These are phyloP conservation scores for Leptographium flavum DNA, from an alignment of 2,329 filamentous ascomycete species.

Conservation along the genomic window DNA sequence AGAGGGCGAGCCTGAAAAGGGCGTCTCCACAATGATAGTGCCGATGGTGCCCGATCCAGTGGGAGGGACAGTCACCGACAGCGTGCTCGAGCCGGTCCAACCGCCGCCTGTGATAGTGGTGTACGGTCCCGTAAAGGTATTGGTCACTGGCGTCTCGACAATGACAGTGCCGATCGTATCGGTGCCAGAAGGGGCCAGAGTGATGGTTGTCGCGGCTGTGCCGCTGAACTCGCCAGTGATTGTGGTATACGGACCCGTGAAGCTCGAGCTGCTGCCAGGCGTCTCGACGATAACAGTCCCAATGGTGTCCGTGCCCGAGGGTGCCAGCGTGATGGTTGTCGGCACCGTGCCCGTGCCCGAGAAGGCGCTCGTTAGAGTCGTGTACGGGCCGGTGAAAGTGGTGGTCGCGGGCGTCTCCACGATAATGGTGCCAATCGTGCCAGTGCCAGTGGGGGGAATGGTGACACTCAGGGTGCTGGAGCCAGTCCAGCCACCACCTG, in stretches of 20 bases:
- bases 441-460: background rate
- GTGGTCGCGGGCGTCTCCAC: background rate
- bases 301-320: constrained; percentile 37
- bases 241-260: constrained; percentile 2
- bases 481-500: background rate
- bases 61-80: background rate
- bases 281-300: constrained; percentile 10
- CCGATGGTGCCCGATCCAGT: constrained; percentile 37
- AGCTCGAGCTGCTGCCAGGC: constrained; percentile 1
- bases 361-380: constrained; percentile 1
- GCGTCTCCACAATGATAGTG: constrained; percentile 7
- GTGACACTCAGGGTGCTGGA: background rate
- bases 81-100: background rate
- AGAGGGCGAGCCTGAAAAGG: background rate
- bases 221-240: background rate
- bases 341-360: constrained; percentile 1
- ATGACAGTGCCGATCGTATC: constrained; percentile 4
- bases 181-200: background rate
- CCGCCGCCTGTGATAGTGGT: constrained; percentile 1
- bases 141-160: background rate
- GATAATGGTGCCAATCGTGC: constrained; percentile 2
- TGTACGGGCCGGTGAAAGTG: constrained; percentile 3
- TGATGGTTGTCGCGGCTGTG: background rate
- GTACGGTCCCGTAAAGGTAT: constrained; percentile 3
- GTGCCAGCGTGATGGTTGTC: constrained; percentile 1